These are phyloP conservation scores for Chiua virens DNA, from an alignment of 768 basidiomycete genomes.

Conservation along the genomic window DNA sequence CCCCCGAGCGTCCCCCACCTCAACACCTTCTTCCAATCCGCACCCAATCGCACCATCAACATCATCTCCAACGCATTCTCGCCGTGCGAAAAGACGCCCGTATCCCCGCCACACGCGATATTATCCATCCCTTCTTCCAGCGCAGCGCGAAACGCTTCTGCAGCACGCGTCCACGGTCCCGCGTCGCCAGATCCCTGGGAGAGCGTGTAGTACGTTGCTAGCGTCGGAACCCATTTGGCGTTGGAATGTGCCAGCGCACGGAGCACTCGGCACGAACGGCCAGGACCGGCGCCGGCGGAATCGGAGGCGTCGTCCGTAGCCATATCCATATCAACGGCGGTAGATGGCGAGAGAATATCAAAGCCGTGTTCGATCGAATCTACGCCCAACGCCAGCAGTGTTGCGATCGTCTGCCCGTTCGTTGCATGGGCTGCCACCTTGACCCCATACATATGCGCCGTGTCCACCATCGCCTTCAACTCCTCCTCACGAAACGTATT, in stretches of 20 bases:
- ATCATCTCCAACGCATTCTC: constrained; percentile 60
- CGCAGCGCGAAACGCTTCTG: constrained; percentile 43
- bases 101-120: constrained; percentile 65
- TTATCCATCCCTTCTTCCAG: constrained; percentile 43
- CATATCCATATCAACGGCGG: background rate
- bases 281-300: constrained; percentile 6
- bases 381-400: constrained; percentile 31
- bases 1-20: constrained; percentile 61
- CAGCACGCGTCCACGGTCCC: constrained; percentile 38
- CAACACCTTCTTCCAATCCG: constrained; percentile 50
- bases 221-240: constrained; percentile 59
- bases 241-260: constrained; percentile 25
- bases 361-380: constrained; percentile 62
- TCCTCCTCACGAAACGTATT: constrained; percentile 47
- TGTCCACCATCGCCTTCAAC: constrained; percentile 47
- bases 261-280: background rate
- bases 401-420: constrained; percentile 32
- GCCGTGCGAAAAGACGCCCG: constrained; percentile 62
- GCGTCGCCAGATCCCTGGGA: constrained; percentile 13
- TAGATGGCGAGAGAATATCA: constrained; percentile 14
- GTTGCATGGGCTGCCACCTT: constrained; percentile 60
- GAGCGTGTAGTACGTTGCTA: constrained; percentile 47
- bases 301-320: background rate
- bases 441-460: constrained; percentile 51
- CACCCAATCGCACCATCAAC: constrained; percentile 58